These are phyloP conservation scores for Claviceps fusiformis DNA, from an alignment of 2,329 filamentous ascomycete genomes.

Conservation along the genomic window DNA sequence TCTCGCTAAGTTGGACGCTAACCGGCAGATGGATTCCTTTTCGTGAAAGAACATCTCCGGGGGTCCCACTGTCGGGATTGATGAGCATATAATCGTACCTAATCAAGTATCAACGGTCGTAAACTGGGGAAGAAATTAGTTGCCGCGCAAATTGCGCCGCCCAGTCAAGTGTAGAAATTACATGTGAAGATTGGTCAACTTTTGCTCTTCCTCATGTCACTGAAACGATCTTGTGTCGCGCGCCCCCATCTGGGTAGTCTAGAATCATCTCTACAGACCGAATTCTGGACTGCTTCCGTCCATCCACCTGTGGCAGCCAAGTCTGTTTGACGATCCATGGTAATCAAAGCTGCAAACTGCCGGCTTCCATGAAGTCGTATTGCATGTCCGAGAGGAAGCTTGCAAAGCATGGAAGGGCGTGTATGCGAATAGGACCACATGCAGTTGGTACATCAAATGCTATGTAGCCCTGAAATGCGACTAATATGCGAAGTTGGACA, in stretches of 20 bases:
- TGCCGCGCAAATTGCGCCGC: too few species aligned
- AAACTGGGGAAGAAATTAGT: too few species aligned
- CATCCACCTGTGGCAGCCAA: not conserved
- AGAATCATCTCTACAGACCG: too few species aligned
- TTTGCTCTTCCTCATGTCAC: too few species aligned
- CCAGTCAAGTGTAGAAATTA: too few species aligned
- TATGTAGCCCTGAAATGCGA: too few species aligned
- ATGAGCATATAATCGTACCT: not conserved
- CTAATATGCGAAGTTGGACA: not conserved
- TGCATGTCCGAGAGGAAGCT: not conserved
- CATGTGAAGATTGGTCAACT: too few species aligned
- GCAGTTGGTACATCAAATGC: not conserved
- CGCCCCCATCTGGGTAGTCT: too few species aligned
- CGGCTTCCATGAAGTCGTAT: not conserved
- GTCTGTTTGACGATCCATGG: not conserved
- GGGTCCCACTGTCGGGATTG: not conserved
- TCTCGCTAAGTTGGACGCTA: not conserved
- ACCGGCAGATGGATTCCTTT: not conserved
- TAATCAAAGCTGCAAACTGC: not conserved
- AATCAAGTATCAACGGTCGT: not conserved
- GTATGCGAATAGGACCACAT: not conserved
- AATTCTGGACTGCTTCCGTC: not conserved
- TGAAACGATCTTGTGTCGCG: not conserved
- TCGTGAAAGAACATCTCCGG: not conserved
- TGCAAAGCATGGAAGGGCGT: not conserved